A percentile compares a stretch with the other conserved stretches of the same genome.
phyloP scores from a whole-genome alignment of 192 early-diverging fungal species.

The Coemansia sp. region DNA sequence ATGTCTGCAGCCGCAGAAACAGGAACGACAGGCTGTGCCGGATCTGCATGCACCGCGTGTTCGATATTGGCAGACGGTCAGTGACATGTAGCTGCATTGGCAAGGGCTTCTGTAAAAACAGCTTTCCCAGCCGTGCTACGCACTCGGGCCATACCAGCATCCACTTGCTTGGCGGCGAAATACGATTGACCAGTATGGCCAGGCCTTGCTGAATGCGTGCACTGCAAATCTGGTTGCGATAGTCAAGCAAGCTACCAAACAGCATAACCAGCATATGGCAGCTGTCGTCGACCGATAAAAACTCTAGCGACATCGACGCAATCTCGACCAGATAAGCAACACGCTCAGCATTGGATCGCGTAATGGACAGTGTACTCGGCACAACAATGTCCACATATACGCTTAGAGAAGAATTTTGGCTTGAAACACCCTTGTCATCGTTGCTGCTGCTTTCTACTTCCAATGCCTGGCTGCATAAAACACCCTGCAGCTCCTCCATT shows the following conservation, averaged over 20 bases:
- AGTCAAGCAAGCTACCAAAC: slow-evolving; percentile 20
- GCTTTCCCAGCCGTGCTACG: slow-evolving; percentile 14
- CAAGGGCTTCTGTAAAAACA: background rate
- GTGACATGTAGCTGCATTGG: slow-evolving; percentile 16
- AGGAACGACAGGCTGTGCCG: slow-evolving; percentile 32
- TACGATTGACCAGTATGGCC: slow-evolving; percentile 9
- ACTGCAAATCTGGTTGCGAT: slow-evolving; percentile 9
- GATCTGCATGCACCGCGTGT: slow-evolving; percentile 35
- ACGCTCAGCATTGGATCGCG: slow-evolving; percentile 17
- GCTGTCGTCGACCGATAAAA: slow-evolving; percentile 15
- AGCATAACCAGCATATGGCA: slow-evolving; percentile 9
- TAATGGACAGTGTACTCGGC: background rate
- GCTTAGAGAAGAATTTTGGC: background rate
- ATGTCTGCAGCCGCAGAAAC: slow-evolving; percentile 19
- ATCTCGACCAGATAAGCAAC: slow-evolving; percentile 19
- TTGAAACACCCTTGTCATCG: background rate
- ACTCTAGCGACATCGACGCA: slow-evolving; percentile 14
- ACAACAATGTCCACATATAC: slow-evolving; percentile 5
- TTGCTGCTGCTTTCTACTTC: background rate
- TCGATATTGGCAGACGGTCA: slow-evolving; percentile 23
- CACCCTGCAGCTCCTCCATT: slow-evolving; percentile 21
- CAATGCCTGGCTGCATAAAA: background rate
- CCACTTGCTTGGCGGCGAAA: slow-evolving; percentile 34
- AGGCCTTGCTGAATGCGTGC: slow-evolving; percentile 26
- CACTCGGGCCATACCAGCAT: slow-evolving; percentile 26